These are phyloP conservation scores for Aphanomyces invadans DNA, from an alignment of 352 stramenopile genomes.

Conservation along the genomic window DNA sequence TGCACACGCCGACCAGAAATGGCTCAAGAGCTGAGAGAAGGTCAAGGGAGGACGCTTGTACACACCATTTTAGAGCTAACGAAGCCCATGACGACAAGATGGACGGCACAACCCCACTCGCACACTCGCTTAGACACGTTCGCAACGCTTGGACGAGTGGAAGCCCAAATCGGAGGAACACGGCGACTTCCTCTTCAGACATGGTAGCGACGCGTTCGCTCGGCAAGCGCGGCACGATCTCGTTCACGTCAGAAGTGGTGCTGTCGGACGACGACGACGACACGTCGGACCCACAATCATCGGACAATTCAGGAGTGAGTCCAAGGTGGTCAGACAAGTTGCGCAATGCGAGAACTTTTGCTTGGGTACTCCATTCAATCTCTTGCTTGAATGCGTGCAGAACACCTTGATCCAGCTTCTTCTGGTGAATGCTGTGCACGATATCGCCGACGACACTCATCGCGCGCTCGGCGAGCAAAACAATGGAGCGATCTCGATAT, in stretches of 20 bases:
- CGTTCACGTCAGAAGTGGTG: not conserved
- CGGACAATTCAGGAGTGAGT: not conserved
- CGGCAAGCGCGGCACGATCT: not conserved
- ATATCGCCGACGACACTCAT: not conserved
- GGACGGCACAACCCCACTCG: not conserved
- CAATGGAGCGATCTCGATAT: not conserved
- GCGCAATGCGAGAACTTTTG: not conserved
- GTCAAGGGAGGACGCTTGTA: not conserved
- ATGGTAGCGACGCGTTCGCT: not conserved
- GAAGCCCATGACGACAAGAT: not conserved
- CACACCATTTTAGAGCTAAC: not conserved
- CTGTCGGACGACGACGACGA: not conserved
- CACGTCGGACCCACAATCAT: not conserved
- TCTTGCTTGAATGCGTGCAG: not conserved
- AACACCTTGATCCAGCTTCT: not conserved
- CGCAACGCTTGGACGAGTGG: not conserved
- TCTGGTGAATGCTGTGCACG: not conserved
- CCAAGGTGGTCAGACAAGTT: not conserved
- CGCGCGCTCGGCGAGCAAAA: not conserved
- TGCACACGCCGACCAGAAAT: not conserved
- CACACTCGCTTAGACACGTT: not conserved
- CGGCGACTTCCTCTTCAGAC: not conserved
- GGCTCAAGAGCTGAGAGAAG: not conserved
- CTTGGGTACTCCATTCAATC: not conserved
- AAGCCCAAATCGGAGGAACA: not conserved